Conservation (phyloP, 2,329 filamentous ascomycete genomes). For the Colletotrichum lentis region DNA sequence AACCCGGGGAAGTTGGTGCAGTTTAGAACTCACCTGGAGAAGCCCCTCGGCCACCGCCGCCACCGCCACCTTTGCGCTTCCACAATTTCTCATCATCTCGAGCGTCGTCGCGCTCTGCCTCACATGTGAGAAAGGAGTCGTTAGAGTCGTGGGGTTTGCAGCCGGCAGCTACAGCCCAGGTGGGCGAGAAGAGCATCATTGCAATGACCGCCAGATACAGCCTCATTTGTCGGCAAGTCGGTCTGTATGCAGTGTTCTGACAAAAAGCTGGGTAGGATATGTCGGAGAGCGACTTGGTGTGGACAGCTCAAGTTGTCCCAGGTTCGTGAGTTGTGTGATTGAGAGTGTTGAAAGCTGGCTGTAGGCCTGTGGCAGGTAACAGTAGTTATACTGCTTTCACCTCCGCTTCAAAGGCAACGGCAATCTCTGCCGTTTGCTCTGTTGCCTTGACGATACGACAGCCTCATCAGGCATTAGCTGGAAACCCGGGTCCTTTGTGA, state of each 20-base stretch:
- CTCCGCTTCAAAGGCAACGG: no score
- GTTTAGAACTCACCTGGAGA: slow-evolving; percentile 30
- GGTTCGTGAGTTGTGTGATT: no score
- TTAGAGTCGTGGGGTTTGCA: slow-evolving; percentile 37
- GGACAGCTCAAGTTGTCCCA: no score
- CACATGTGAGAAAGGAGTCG: slow-evolving; percentile 17
- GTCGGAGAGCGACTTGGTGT: no score
- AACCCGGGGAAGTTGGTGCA: slow-evolving; percentile 11
- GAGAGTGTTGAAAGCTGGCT: no score
- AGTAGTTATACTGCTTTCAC: no score
- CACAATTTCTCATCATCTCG: slow-evolving; percentile 56
- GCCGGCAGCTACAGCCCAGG: slow-evolving; percentile 41
- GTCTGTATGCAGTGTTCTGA: background rate
- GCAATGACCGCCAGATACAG: slow-evolving; percentile 44
- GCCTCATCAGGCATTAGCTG: no score
- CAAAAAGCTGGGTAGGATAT: no score
- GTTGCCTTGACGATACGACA: no score
- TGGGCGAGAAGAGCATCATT: slow-evolving; percentile 40
- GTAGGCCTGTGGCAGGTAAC: no score
- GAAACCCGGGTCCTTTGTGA: no score
- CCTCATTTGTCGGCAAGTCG: slow-evolving; percentile 44
- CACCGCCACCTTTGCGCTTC: slow-evolving; percentile 69
- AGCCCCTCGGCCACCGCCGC: slow-evolving; percentile 52
- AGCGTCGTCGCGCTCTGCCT: slow-evolving; percentile 37
- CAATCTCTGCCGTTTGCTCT: no score